Conservation (phyloP, 78 protist species). For the Dictyostelium citrinum region DNA sequence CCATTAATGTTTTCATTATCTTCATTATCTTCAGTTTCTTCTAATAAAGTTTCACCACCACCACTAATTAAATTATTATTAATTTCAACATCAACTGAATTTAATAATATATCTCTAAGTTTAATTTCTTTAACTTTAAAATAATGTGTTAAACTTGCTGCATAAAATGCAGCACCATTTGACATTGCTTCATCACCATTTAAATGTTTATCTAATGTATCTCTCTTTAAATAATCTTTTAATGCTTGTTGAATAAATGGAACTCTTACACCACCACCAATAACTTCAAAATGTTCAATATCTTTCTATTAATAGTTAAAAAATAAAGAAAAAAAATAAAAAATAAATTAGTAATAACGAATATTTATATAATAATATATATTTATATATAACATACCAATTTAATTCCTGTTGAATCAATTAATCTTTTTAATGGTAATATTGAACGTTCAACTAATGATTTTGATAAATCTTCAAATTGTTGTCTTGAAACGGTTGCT, state of each 20-base stretch:
- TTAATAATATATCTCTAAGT: constrained; percentile 81
- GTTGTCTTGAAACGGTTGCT: constrained; percentile 41
- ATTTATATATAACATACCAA: neutral
- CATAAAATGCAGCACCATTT: constrained; percentile 84
- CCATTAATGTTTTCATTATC: too few species aligned
- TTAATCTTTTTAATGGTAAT: constrained; percentile 44
- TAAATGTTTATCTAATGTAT: constrained; percentile 76
- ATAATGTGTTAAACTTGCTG: constrained; percentile 51
- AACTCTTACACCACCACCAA: constrained; percentile 74
- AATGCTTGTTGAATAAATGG: constrained; percentile 64
- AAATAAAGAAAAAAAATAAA: too few species aligned
- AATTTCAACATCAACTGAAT: constrained; percentile 1
- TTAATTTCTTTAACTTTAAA: constrained; percentile 88
- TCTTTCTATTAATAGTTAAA: neutral
- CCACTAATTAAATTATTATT: neutral
- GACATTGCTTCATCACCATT: constrained; percentile 89
- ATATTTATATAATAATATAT: neutral
- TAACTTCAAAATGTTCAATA: constrained; percentile 33
- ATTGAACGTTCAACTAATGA: constrained; percentile 61
- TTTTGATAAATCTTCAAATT: constrained; percentile 76
- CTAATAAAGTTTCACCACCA: neutral
- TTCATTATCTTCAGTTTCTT: neutral
- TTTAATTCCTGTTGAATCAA: constrained; percentile 9
- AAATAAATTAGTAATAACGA: neutral
- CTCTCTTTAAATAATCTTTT: constrained; percentile 46